Conservation (phyloP, 441 rosid species). For the Mallotus repandus region DNA sequence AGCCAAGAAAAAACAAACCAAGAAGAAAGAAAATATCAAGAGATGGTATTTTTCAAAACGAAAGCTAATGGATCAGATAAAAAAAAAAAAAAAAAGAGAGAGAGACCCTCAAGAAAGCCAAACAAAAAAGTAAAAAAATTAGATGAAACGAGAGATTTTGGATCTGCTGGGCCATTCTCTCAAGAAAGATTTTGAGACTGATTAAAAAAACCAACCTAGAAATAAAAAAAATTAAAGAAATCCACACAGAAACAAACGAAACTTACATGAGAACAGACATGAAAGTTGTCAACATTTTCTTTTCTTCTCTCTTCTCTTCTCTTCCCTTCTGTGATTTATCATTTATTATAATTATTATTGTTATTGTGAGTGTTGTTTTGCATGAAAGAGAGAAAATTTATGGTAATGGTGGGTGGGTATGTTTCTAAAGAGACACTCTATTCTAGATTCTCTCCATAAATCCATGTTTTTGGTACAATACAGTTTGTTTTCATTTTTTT, state of each 20-base stretch:
- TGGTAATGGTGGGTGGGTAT: neutral
- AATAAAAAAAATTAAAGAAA: neutral
- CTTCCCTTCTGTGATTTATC: constrained; percentile 10
- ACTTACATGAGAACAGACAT: constrained; percentile 37
- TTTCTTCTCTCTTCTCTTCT: neutral
- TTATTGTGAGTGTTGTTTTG: neutral
- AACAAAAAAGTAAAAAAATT: constrained; percentile 10
- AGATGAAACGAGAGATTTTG: constrained; percentile 30
- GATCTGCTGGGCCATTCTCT: constrained; percentile 42
- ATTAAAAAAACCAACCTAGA: neutral
- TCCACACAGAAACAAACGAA: constrained; percentile 26
- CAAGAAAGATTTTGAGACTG: constrained; percentile 33
- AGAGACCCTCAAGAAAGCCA: constrained; percentile 10
- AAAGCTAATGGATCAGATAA: constrained; percentile 13
- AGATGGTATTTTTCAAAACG: neutral
- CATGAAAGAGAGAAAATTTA: constrained; percentile 13
- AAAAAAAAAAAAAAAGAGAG: neutral
- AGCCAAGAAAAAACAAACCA: too few species aligned
- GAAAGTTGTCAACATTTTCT: constrained; percentile 29
- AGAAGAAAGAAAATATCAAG: too few species aligned
- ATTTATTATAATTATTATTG: constrained; percentile 7
- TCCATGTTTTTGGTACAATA: too few species aligned
- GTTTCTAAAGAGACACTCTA: neutral
- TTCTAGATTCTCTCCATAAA: constrained; percentile 14
- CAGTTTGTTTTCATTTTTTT: too few species aligned